A percentile compares a stretch with the other conserved stretches of the same genome.
Evolutionary conservation across 2,329 filamentous ascomycete species (phyloP).

Genomic region (Stromatinia cepivora): DNA sequence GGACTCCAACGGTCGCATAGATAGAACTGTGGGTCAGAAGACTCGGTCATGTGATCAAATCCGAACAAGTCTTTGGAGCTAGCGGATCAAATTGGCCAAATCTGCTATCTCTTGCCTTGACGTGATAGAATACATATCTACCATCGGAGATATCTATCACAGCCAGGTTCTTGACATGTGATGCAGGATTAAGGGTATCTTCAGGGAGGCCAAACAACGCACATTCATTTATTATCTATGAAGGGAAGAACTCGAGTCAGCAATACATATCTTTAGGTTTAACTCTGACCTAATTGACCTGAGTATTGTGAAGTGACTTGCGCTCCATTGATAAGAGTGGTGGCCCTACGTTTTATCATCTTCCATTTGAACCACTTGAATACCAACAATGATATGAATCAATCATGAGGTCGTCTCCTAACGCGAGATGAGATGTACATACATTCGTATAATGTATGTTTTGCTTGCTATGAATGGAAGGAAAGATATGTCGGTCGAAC

Average conservation of each 20-base stretch:
- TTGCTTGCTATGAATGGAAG: not conserved
- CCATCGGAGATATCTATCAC: not conserved
- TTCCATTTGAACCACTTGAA: not conserved
- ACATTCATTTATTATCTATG: not conserved
- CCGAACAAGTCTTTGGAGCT: not conserved
- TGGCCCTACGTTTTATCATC: no score
- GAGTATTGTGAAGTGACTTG: not conserved
- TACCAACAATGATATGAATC: not conserved
- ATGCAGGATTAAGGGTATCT: not conserved
- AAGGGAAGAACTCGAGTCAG: not conserved
- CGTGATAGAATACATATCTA: not conserved
- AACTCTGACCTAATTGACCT: not conserved
- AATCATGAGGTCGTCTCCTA: slow-evolving; percentile 1
- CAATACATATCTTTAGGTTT: not conserved
- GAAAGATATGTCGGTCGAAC: not conserved
- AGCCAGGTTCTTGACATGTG: not conserved
- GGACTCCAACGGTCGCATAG: not conserved
- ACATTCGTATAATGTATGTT: not conserved
- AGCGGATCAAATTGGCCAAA: no score
- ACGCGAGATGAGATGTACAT: not conserved
- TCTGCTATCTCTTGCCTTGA: not conserved
- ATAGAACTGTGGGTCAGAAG: not conserved
- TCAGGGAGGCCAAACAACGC: no score
- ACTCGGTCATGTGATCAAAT: not conserved
- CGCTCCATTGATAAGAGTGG: not conserved